phyloP scores from a whole-genome alignment of 768 basidiomycete genomes.

The Boletus speciosus region DNA sequence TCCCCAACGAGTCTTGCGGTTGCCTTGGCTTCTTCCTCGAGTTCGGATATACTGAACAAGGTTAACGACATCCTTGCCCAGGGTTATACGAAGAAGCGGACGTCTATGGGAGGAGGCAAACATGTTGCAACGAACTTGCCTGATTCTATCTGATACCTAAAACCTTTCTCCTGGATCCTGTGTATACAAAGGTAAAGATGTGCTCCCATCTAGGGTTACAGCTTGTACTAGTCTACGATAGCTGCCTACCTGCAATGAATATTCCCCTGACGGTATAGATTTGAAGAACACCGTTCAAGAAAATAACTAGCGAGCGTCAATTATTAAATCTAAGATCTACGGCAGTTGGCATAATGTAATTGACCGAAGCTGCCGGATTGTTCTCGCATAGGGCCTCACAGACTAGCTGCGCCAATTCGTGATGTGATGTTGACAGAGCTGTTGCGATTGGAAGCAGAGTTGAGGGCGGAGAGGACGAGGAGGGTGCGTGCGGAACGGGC shows the following conservation, averaged over 20 bases:
- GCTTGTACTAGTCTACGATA: neutral
- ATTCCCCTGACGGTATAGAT: neutral
- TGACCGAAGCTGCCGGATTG: slow-evolving; percentile 25
- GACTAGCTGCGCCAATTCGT: slow-evolving; percentile 48
- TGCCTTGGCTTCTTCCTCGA: slow-evolving; percentile 21
- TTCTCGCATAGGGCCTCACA: slow-evolving; percentile 51
- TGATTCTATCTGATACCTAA: neutral
- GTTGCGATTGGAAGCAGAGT: slow-evolving; percentile 30
- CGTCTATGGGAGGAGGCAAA: neutral
- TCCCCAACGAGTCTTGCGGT: slow-evolving; percentile 24
- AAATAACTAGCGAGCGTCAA: no score
- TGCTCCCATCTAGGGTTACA: slow-evolving; percentile 1
- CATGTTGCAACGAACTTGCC: neutral
- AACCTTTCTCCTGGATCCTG: neutral
- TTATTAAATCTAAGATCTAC: no score
- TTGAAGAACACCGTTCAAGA: no score
- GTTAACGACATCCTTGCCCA: slow-evolving; percentile 37
- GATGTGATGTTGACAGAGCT: slow-evolving; percentile 7
- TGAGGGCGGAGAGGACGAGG: slow-evolving; percentile 35
- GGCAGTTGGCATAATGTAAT: no score
- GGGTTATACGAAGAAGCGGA: slow-evolving; percentile 31
- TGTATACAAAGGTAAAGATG: neutral
- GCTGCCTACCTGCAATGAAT: neutral
- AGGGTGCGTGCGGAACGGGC: slow-evolving; percentile 43
- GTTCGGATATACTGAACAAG: slow-evolving; percentile 26